phyloP scores from a whole-genome alignment of 2,329 filamentous ascomycete species.

The Diplodia corticola region DNA sequence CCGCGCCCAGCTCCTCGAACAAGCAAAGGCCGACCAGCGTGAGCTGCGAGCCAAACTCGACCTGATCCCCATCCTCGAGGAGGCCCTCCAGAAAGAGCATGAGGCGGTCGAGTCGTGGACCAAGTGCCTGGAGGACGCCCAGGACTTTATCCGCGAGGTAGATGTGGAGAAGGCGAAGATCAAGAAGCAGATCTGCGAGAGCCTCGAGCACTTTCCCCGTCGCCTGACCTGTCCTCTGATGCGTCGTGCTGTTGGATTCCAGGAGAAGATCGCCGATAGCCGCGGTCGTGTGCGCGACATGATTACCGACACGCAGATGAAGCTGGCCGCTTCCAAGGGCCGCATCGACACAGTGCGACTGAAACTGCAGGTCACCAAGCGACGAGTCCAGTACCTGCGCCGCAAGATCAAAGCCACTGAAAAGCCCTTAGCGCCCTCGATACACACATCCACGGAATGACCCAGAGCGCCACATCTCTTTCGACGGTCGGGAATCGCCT shows the following conservation, averaged over 20 bases:
- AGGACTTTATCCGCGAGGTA: constrained; percentile 20
- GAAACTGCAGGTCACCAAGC: constrained; percentile 7
- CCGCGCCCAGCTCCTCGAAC: constrained; percentile 2
- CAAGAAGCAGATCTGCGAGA: constrained; percentile 22
- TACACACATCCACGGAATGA: not conserved
- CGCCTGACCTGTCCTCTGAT: constrained; percentile 17
- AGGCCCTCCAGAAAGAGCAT: constrained; percentile 2
- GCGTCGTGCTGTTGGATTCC: constrained; percentile 19
- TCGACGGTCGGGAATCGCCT: not conserved
- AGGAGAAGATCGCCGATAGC: constrained; percentile 16
- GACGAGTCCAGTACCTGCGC: constrained; percentile 3
- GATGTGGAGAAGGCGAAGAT: constrained; percentile 15
- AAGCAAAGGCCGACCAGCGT: constrained; percentile 4
- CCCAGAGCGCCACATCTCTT: not conserved
- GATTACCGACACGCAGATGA: constrained; percentile 11
- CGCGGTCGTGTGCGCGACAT: constrained; percentile 17
- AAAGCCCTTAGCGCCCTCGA: not conserved
- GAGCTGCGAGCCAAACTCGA: not conserved
- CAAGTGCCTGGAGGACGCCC: constrained; percentile 8
- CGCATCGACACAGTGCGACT: constrained; percentile 11
- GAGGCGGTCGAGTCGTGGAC: constrained; percentile 12
- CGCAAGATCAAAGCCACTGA: constrained; percentile 17
- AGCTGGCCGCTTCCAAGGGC: not conserved
- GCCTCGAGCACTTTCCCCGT: constrained; percentile 8
- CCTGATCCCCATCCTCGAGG: not conserved